Evolutionary conservation across 78 protist species (phyloP).

Genomic region (Cavenderia fasciculata): DNA sequence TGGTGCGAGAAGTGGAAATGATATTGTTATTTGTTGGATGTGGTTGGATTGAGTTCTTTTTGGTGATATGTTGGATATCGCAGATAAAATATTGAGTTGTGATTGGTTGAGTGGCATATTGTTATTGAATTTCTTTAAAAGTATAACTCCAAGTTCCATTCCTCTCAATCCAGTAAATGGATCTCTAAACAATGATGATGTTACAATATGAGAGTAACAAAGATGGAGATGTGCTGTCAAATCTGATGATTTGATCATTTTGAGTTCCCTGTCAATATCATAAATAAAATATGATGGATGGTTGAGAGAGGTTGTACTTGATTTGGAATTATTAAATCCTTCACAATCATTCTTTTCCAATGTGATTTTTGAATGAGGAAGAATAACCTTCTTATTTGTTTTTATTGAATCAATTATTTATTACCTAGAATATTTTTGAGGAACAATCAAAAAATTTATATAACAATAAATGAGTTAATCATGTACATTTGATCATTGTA

Average conservation of each 20-base stretch:
- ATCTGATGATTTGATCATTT: neutral
- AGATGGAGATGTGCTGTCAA: neutral
- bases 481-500: too few relatives aligned
- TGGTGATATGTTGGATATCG: neutral
- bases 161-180: slow-evolving; percentile 5
- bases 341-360: too few relatives aligned
- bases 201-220: neutral
- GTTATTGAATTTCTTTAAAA: neutral
- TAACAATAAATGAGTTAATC: too few relatives aligned
- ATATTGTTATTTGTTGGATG: too few relatives aligned
- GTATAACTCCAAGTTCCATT: neutral
- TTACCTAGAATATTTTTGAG: too few relatives aligned
- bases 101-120: neutral
- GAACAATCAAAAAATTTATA: too few relatives aligned
- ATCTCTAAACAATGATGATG: neutral
- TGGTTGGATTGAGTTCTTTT: neutral
- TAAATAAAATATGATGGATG: neutral
- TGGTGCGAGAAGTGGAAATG: too few relatives aligned
- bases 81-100: neutral
- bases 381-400: neutral
- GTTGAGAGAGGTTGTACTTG: neutral
- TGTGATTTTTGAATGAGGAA: neutral
- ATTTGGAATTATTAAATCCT: too few relatives aligned
- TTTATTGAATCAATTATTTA: too few relatives aligned
- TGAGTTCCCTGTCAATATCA: neutral